These are phyloP conservation scores for Bipolaris victoriae DNA, from an alignment of 2,329 filamentous ascomycete species.

Conservation along the genomic window DNA sequence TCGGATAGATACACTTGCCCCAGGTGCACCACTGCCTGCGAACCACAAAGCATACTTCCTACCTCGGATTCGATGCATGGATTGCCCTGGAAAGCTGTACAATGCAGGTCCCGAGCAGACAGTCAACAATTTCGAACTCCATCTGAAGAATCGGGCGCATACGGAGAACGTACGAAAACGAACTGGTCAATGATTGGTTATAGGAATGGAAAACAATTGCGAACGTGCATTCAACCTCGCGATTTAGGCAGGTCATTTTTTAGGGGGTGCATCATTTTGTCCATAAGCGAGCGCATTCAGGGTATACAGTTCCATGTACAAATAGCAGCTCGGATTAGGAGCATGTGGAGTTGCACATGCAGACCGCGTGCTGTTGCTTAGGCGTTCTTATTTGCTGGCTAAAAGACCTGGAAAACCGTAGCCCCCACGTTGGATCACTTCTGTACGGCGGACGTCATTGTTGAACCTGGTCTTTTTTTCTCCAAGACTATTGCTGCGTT, in stretches of 20 bases:
- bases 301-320: conserved; percentile 27
- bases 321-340: conserved; percentile 20
- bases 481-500: conserved; percentile 7
- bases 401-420: conserved; percentile 22
- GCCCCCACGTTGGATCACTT: conserved; percentile 15
- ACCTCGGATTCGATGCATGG: conserved; percentile 86
- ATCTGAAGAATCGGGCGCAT: conserved; percentile 84
- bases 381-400: conserved; percentile 40
- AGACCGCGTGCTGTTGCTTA: conserved; percentile 31
- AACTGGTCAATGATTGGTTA: conserved; percentile 25
- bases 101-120: conserved; percentile 85
- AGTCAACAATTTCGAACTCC: conserved; percentile 89
- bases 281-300: conserved; percentile 20
- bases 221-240: neutral
- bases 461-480: conserved; percentile 4
- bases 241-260: conserved; percentile 6
- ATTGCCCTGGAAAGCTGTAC: conserved; percentile 93
- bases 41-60: conserved; percentile 81
- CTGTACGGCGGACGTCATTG: conserved; percentile 8
- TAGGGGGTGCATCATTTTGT: conserved; percentile 14
- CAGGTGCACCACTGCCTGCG: conserved; percentile 61
- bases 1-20: conserved; percentile 55
- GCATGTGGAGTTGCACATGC: conserved; percentile 19
- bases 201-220: conserved; percentile 3
- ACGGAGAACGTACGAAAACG: conserved; percentile 45